A percentile compares a stretch with the other conserved stretches of the same genome.
Evolutionary conservation across 257 asterid species (phyloP).

Genomic region (Cynanchum wilfordii): DNA sequence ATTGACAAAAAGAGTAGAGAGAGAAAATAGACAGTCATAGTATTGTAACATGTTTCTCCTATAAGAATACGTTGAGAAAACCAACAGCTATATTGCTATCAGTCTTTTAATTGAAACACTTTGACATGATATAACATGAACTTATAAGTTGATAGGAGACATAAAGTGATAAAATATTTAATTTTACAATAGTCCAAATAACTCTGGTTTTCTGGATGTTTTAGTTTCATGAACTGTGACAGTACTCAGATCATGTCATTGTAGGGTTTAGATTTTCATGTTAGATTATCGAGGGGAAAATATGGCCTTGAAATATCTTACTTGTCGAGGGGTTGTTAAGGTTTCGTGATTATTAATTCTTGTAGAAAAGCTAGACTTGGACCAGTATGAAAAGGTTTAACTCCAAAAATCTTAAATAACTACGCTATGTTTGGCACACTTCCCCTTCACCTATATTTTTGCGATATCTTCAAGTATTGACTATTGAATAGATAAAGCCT

Average conservation of each 20-base stretch:
- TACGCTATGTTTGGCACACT: background rate
- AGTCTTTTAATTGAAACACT: background rate
- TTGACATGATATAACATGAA: background rate
- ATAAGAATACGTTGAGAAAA: background rate
- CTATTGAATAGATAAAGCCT: background rate
- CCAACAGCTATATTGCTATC: background rate
- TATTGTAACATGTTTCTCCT: background rate
- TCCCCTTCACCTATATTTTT: background rate
- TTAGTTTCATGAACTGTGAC: background rate
- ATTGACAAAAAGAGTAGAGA: too few species aligned
- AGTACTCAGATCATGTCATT: background rate
- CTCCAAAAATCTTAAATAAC: background rate
- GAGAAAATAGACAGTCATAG: background rate
- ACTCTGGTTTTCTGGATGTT: background rate
- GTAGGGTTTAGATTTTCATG: background rate
- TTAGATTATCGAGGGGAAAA: background rate
- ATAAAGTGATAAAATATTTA: background rate
- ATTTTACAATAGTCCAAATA: background rate
- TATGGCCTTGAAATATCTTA: background rate
- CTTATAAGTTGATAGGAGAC: background rate
- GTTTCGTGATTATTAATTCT: background rate
- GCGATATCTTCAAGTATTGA: background rate
- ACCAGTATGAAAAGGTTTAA: background rate
- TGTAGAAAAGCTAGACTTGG: background rate
- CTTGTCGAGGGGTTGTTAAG: background rate